A percentile compares a stretch with the other conserved stretches of the same genome.
These are phyloP conservation scores for Salix purpurea DNA, from an alignment of 345 rosid species.

Conservation along the genomic window DNA sequence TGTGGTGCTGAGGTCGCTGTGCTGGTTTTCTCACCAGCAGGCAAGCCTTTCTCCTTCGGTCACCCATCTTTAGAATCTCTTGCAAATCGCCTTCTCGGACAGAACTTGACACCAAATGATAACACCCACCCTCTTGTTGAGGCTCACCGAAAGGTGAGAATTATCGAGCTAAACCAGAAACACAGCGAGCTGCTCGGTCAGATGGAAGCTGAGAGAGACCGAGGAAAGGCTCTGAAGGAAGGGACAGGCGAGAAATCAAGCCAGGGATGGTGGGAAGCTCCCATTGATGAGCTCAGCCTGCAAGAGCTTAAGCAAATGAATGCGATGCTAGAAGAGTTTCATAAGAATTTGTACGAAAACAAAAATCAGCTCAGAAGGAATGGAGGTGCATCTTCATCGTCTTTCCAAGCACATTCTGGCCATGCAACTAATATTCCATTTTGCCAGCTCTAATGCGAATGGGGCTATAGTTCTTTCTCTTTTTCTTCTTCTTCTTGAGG, in stretches of 20 bases:
- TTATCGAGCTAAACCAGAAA: conserved; percentile 12
- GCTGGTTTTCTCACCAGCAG: conserved; percentile 9
- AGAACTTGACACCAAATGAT: not conserved
- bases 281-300: conserved; percentile 8
- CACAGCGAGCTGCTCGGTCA: not conserved
- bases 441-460: not conserved
- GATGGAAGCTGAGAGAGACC: conserved; percentile 18
- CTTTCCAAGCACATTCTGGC: not conserved
- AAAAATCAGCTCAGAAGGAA: not conserved
- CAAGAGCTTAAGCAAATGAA: not conserved
- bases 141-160: conserved; percentile 24
- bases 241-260: not conserved
- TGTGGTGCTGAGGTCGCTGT: conserved; percentile 5
- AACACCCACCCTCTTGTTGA: conserved; percentile 20
- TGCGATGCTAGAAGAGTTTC: not conserved
- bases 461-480: too few species aligned
- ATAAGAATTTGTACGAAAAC: not conserved
- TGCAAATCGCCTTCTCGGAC: conserved; percentile 16
- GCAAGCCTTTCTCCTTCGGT: conserved; percentile 12
- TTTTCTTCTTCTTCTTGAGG: too few species aligned
- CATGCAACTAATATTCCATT: not conserved
- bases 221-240: not conserved
- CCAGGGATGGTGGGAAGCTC: conserved; percentile 24
- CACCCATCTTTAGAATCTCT: conserved; percentile 10
- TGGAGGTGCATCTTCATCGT: not conserved